Evolutionary conservation across 2,329 filamentous ascomycete genomes (phyloP), one percentile per base, ranked within the genome.

Genomic region (Sordariomycetes sp.): DNA sequence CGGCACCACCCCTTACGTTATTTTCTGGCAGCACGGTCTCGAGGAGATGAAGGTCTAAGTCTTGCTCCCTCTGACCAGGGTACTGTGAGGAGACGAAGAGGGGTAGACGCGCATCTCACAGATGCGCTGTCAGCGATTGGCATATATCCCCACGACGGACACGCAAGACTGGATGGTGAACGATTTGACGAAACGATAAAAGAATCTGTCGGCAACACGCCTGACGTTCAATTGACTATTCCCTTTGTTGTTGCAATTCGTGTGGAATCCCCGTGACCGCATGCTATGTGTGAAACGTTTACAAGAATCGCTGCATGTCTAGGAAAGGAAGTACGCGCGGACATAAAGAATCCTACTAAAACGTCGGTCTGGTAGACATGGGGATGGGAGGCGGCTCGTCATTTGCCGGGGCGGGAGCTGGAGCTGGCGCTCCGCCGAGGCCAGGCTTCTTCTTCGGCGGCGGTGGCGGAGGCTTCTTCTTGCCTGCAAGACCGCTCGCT

Each of bases 21-120:
- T 78, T 47, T 68, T 93, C 69, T 96, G 88, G 90, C 95, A 96
- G 79, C 83, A 95, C 68, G 92, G 90, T 56, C 66, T 96, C 45
- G 70, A 68, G 50, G 81, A 82, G 70, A 79, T 78, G 72, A 96
- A 98, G 85, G 87, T 96, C 50, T 98, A 90, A 72, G 47, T n/a
- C n/a, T n/a, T n/a, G n/a, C n/a, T n/a, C n/a, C n/a, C n/a, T n/a
- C n/a, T n/a, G n/a, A n/a, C n/a, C n/a, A n/a, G n/a, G n/a, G n/a
- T n/a, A n/a, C n/a, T n/a, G n/a, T n/a, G n/a, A n/a, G n/a, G n/a
- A n/a, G n/a, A n/a, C n/a, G n/a, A n/a, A n/a, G n/a, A n/a, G n/a
- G n/a, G n/a, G n/a, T n/a, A n/a, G n/a, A n/a, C n/a, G n/a, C n/a
- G n/a, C n/a, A n/a, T n/a, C n/a, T n/a, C n/a, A n/a, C n/a, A n/a